Percentiles rank a stretch among this genome's conserved stretches.
Conservation (phyloP, 1,284 basidiomycete genomes). For the Papiliotrema flavescens region DNA sequence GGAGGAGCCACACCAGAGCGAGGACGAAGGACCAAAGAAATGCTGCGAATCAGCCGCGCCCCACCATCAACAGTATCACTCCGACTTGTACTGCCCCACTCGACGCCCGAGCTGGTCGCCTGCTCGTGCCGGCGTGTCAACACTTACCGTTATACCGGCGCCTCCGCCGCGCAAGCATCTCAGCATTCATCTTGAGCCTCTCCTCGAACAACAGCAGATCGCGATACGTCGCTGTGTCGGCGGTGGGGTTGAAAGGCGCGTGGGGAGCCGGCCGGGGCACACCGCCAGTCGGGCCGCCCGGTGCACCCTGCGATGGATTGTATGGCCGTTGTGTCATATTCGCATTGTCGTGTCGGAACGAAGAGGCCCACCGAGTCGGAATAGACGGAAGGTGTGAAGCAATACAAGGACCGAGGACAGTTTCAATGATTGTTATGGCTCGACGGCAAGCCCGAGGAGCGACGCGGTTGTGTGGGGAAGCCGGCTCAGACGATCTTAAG, state of each 20-base stretch:
- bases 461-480: too few relatives aligned
- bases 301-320: background rate
- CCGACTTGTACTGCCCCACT: too few relatives aligned
- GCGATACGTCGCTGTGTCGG: slow-evolving; percentile 72
- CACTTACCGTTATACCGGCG: slow-evolving; percentile 79
- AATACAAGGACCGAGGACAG: too few relatives aligned
- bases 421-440: too few relatives aligned
- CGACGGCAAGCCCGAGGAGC: too few relatives aligned
- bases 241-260: slow-evolving; percentile 58
- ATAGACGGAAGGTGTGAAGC: too few relatives aligned
- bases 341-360: too few relatives aligned
- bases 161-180: slow-evolving; percentile 73
- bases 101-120: too few relatives aligned
- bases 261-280: slow-evolving; percentile 16
- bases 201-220: slow-evolving; percentile 95
- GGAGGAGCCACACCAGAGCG: slow-evolving; percentile 24
- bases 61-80: background rate
- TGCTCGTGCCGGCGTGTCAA: too few relatives aligned
- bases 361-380: too few relatives aligned
- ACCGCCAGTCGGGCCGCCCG: background rate
- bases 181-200: slow-evolving; percentile 87
- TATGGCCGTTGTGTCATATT: too few relatives aligned
- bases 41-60: slow-evolving; percentile 14
- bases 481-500: too few relatives aligned
- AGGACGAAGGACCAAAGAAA: slow-evolving; percentile 40